Evolutionary conservation across 139 green algal genomes (phyloP), one percentile per base, ranked within the genome.

Genomic region (Edaphochlamys debaryana): DNA sequence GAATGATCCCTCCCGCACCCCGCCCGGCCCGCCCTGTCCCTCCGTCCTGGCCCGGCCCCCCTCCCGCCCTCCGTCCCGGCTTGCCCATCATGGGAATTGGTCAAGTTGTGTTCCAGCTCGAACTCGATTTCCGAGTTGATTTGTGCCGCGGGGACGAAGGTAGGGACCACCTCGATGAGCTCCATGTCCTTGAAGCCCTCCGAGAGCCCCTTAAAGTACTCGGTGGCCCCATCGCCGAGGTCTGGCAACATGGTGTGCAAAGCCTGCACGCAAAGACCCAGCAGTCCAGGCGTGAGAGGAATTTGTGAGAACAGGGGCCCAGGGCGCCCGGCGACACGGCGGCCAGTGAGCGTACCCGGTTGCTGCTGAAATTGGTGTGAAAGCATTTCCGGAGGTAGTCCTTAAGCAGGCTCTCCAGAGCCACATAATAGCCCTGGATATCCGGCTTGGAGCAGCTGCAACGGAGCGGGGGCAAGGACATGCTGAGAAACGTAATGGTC

Each of bases 311-410:
- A n/a, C n/a, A n/a, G n/a, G n/a, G n/a, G n/a, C n/a, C n/a, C n/a
- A n/a, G n/a, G n/a, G n/a, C n/a, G n/a, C n/a, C n/a, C n/a, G n/a
- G n/a, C n/a, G n/a, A n/a, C n/a, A n/a, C n/a, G n/a, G n/a, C n/a
- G n/a, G n/a, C n/a, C n/a, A n/a, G n/a, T n/a, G 27, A 11, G 19
- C 81, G 30, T 40, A 87, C 82, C 73, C 73, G 48, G 66, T 38
- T 82, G 0, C 50, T 62, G 27, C 63, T 87, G 62, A 87, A 87
- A 56, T 84, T 87, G 11, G 83, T 87, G 45, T 87, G 67, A 41
- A 87, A 87, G 58, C 83, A 87, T 60, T 87, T 87, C 13, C 56
- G 42, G 32, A 87, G 67, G 67, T 80, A 87, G 11, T 84, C 36
- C 67, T 73, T 84, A 29, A 84, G 48, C 56, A 84, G 13, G 42